phyloP scores from a whole-genome alignment of 768 basidiomycete species.

The Mycena amicta region DNA sequence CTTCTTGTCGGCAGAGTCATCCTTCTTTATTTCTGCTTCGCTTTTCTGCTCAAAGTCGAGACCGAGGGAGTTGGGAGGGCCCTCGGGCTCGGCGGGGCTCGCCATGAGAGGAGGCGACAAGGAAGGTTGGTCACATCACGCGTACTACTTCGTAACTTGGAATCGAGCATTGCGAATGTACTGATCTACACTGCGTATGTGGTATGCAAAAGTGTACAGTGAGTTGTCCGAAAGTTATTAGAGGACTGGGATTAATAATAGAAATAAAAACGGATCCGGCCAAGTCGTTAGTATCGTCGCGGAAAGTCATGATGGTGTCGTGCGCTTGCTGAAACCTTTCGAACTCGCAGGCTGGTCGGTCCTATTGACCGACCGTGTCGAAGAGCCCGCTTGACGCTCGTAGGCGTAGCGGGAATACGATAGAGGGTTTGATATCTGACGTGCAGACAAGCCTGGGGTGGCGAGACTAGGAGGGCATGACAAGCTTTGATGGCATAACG shows the following conservation, averaged over 20 bases:
- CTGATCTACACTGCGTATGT: no score
- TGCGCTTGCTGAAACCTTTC: neutral
- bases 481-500: slow-evolving; percentile 5
- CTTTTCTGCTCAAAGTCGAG: slow-evolving; percentile 60
- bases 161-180: no score
- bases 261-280: no score
- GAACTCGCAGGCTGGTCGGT: neutral
- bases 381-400: neutral
- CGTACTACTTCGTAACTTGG: no score
- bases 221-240: no score
- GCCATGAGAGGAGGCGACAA: slow-evolving; percentile 32
- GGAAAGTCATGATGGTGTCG: neutral
- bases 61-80: slow-evolving; percentile 65
- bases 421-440: neutral
- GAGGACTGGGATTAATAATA: no score
- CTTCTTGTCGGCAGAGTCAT: slow-evolving; percentile 40
- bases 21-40: slow-evolving; percentile 16
- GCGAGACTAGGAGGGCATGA: neutral
- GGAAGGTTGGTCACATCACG: neutral
- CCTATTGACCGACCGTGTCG: neutral
- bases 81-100: slow-evolving; percentile 27
- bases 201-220: no score
- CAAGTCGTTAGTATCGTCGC: neutral
- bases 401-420: slow-evolving; percentile 28
- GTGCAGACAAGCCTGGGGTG: neutral